Evolutionary conservation across 768 basidiomycete genomes (phyloP).

Genomic region (Cantharellus cinnabarinus): DNA sequence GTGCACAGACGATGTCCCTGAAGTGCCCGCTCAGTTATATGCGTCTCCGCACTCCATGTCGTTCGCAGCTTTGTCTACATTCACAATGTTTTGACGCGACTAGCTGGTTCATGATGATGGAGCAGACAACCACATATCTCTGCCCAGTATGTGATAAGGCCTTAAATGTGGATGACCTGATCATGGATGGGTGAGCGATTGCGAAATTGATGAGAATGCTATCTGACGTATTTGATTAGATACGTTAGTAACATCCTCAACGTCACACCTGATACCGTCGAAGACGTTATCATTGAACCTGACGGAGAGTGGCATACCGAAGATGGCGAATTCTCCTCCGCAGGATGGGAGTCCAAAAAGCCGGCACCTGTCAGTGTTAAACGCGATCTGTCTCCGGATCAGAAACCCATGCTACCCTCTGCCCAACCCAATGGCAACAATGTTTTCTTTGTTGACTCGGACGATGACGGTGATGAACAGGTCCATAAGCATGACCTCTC

Average conservation of each 20-base stretch:
- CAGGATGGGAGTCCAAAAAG: constrained; percentile 31
- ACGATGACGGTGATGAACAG: constrained; percentile 44
- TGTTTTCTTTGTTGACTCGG: constrained; percentile 51
- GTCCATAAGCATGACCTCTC: constrained; percentile 34
- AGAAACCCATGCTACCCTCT: background rate
- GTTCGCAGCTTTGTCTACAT: constrained; percentile 75
- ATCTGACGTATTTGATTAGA: constrained; percentile 21
- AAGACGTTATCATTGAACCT: constrained; percentile 85
- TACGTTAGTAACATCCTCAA: constrained; percentile 77
- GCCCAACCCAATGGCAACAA: constrained; percentile 24
- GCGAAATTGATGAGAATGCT: background rate
- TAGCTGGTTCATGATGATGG: constrained; percentile 89
- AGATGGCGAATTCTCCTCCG: constrained; percentile 67
- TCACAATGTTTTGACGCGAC: constrained; percentile 88
- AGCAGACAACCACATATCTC: constrained; percentile 86
- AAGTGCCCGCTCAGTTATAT: constrained; percentile 86
- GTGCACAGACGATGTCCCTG: constrained; percentile 73
- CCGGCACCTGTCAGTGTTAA: background rate
- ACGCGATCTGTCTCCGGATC: background rate
- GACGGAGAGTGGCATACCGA: constrained; percentile 92
- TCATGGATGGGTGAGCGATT: constrained; percentile 65
- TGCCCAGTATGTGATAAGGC: constrained; percentile 84
- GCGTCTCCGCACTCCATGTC: constrained; percentile 66
- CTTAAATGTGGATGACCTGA: constrained; percentile 59
- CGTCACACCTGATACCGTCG: constrained; percentile 53